A percentile compares a stretch with the other conserved stretches of the same genome.
These are phyloP conservation scores for Phaeotremella skinneri DNA, from an alignment of 768 basidiomycete genomes.

Conservation along the genomic window DNA sequence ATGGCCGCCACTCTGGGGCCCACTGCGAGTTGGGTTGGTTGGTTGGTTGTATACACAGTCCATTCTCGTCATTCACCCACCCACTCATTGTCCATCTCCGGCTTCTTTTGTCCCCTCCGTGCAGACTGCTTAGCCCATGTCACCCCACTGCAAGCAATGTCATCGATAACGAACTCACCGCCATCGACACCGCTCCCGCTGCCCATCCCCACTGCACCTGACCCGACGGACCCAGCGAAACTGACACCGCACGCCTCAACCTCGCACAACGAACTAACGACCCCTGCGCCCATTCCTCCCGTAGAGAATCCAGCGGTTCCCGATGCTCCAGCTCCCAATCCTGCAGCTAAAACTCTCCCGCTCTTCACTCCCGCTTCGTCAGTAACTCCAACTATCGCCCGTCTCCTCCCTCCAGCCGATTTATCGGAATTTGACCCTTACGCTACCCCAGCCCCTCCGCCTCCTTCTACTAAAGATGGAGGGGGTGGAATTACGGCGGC, in stretches of 20 bases:
- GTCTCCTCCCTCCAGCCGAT: constrained; percentile 11
- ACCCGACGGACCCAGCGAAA: neutral
- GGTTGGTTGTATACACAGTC: neutral
- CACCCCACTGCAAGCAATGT: neutral
- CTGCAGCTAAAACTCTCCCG: constrained; percentile 24
- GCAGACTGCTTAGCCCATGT: neutral
- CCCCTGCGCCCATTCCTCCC: constrained; percentile 8
- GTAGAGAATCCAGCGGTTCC: constrained; percentile 4
- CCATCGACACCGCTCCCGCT: neutral
- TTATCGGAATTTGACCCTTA: constrained; percentile 38
- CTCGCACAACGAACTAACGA: constrained; percentile 1
- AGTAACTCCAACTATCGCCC: constrained; percentile 12
- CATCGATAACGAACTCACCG: neutral
- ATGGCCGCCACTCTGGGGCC: neutral
- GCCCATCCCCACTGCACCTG: neutral
- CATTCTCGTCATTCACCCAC: too few relatives aligned
- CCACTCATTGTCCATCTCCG: too few relatives aligned
- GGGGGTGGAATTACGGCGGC: neutral
- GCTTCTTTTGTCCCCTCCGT: too few relatives aligned
- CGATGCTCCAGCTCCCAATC: constrained; percentile 17
- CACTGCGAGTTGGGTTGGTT: neutral
- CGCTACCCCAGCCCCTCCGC: constrained; percentile 18
- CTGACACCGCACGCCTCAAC: constrained; percentile 8
- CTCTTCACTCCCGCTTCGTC: constrained; percentile 17
- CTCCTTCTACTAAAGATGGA: constrained; percentile 1